phyloP scores from a whole-genome alignment of 805 yeast genomes.

The Kurtzmaniella cleridarum region DNA sequence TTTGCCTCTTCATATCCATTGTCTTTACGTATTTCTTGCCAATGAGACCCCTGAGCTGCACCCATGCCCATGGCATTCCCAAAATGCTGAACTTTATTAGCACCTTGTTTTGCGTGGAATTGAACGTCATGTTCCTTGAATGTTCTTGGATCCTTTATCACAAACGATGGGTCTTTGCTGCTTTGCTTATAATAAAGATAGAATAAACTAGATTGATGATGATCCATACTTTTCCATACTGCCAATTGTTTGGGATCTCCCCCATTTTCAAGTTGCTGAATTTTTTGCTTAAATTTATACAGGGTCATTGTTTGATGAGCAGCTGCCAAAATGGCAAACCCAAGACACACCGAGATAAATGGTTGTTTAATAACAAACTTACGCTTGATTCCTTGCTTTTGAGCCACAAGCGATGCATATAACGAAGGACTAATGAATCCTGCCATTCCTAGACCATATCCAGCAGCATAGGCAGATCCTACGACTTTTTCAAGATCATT shows the following conservation, averaged over 20 bases:
- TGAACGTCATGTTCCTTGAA: conserved; percentile 16
- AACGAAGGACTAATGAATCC: conserved; percentile 29
- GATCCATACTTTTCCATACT: conserved; percentile 35
- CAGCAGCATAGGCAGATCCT: conserved; percentile 18
- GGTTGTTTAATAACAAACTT: conserved; percentile 21
- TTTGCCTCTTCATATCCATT: conserved; percentile 2
- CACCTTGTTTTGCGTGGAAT: neutral
- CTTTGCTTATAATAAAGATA: conserved; percentile 48
- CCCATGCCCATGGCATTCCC: neutral
- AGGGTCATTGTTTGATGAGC: conserved; percentile 20
- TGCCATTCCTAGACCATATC: conserved; percentile 20
- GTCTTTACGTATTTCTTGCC: conserved; percentile 1
- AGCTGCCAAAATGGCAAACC: conserved; percentile 20
- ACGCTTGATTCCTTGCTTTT: neutral
- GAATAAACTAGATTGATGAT: conserved; percentile 30
- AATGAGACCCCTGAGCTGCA: conserved; percentile 1
- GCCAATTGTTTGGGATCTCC: conserved; percentile 10
- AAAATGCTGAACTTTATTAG: neutral
- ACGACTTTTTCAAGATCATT: conserved; percentile 23
- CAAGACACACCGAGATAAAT: conserved; percentile 26
- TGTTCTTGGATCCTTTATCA: conserved; percentile 52
- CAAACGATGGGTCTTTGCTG: conserved; percentile 43
- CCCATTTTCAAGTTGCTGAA: conserved; percentile 11
- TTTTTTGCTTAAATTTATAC: conserved; percentile 17
- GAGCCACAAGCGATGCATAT: conserved; percentile 10